Percentiles rank a stretch among this genome's conserved stretches.
phyloP scores from a whole-genome alignment of 1,139 yeast genomes.

The Pichia sorboxylosa region DNA sequence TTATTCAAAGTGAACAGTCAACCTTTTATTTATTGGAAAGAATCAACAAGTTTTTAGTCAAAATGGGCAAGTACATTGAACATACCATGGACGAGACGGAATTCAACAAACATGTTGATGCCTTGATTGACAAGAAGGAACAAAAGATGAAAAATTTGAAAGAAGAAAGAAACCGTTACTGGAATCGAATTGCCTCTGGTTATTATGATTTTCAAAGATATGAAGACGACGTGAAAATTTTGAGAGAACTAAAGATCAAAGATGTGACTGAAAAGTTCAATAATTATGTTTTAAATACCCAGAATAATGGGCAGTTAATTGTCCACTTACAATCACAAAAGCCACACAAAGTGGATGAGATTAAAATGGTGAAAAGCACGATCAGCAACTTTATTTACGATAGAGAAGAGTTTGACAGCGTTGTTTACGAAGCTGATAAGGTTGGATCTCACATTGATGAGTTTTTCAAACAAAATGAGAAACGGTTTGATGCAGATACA shows the following conservation, averaged over 20 bases:
- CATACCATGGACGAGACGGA: constrained; percentile 36
- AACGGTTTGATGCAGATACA: constrained; percentile 5
- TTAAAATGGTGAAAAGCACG: constrained; percentile 15
- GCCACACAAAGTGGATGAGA: constrained; percentile 21
- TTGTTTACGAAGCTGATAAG: constrained; percentile 20
- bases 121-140: constrained; percentile 53
- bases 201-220: constrained; percentile 60
- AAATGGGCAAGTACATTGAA: constrained; percentile 13
- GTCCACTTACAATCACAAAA: constrained; percentile 60
- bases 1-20: constrained; percentile 77
- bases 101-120: constrained; percentile 55
- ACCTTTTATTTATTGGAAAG: constrained; percentile 67
- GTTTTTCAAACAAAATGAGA: constrained; percentile 4
- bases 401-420: constrained; percentile 17
- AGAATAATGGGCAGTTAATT: constrained; percentile 37
- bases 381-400: constrained; percentile 21
- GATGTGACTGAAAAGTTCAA: constrained; percentile 50
- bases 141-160: constrained; percentile 65
- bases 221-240: constrained; percentile 43
- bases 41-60: constrained; percentile 50
- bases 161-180: constrained; percentile 62
- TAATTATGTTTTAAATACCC: constrained; percentile 29
- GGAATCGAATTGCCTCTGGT: constrained; percentile 62
- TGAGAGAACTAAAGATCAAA: constrained; percentile 40
- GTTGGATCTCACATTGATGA: constrained; percentile 14